Conservation (phyloP, 805 yeast species). For the Nakazawaea wyomingensis region DNA sequence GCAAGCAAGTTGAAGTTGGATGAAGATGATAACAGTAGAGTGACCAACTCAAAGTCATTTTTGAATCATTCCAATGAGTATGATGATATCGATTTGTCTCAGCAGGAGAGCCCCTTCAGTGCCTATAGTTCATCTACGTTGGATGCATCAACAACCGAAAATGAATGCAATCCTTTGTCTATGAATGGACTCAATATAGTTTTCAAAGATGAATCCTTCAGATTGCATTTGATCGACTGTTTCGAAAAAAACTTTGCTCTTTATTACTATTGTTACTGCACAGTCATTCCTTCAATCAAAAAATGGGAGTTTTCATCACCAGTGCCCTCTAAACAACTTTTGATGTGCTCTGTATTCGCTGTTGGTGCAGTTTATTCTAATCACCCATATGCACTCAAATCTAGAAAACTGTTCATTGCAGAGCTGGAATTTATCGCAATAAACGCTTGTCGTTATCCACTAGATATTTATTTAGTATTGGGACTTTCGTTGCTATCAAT, state of each 20-base stretch:
- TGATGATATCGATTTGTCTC: neutral
- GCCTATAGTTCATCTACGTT: constrained; percentile 7
- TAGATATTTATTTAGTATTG: constrained; percentile 21
- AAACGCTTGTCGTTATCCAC: constrained; percentile 17
- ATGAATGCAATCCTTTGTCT: constrained; percentile 7
- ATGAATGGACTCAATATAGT: constrained; percentile 15
- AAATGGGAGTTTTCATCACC: constrained; percentile 17
- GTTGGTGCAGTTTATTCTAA: constrained; percentile 21
- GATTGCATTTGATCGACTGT: constrained; percentile 6
- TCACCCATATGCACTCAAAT: constrained; percentile 14
- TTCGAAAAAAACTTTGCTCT: constrained; percentile 16
- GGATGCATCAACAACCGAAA: neutral
- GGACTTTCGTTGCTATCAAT: constrained; percentile 24
- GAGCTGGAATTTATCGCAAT: constrained; percentile 23
- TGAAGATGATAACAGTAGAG: constrained; percentile 8
- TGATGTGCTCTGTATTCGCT: constrained; percentile 23
- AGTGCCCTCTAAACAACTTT: constrained; percentile 19
- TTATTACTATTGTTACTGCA: constrained; percentile 14
- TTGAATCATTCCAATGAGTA: constrained; percentile 6
- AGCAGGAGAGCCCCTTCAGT: constrained; percentile 5
- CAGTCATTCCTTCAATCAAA: constrained; percentile 14
- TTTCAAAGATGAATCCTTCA: constrained; percentile 16
- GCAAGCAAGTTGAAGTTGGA: constrained; percentile 8
- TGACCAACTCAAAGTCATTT: neutral
- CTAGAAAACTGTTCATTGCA: constrained; percentile 18